Evolutionary conservation across 768 basidiomycete species (phyloP).

Genomic region (Russula sp.): DNA sequence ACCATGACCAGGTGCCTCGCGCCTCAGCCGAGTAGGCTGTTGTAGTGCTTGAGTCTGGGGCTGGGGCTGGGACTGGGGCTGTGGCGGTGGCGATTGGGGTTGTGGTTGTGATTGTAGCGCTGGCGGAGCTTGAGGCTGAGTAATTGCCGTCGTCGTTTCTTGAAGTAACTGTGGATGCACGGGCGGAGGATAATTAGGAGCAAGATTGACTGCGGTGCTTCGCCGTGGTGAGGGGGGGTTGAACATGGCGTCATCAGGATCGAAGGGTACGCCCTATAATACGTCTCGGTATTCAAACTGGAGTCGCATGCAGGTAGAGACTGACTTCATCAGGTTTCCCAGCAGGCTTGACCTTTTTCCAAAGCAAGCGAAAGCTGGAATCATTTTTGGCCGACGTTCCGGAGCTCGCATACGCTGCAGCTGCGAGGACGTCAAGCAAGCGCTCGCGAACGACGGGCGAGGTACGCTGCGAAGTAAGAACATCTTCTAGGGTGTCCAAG

Average conservation of each 20-base stretch:
- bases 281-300: neutral
- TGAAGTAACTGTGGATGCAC: slow-evolving; percentile 14
- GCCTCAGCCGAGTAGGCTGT: slow-evolving; percentile 18
- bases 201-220: slow-evolving; percentile 28
- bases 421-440: slow-evolving; percentile 72
- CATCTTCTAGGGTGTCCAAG: slow-evolving; percentile 69
- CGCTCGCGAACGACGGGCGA: slow-evolving; percentile 77
- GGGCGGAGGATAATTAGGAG: slow-evolving; percentile 7
- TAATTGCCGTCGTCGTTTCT: neutral
- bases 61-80: neutral
- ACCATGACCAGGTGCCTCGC: slow-evolving; percentile 25
- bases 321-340: slow-evolving; percentile 76
- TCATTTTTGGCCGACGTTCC: slow-evolving; percentile 30
- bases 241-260: slow-evolving; percentile 75
- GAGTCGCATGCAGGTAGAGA: slow-evolving; percentile 8
- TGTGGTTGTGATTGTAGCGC: slow-evolving; percentile 1
- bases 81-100: neutral
- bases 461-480: slow-evolving; percentile 53
- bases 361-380: slow-evolving; percentile 56
- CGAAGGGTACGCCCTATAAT: slow-evolving; percentile 62
- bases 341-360: slow-evolving; percentile 71
- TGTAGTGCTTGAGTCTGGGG: neutral
- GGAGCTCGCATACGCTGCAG: slow-evolving; percentile 65
- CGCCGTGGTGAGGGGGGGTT: slow-evolving; percentile 49
- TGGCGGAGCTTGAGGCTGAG: slow-evolving; percentile 5